Percentiles rank a stretch among this genome's conserved stretches.
Evolutionary conservation across 2,329 filamentous ascomycete genomes (phyloP).

Genomic region (Didymella keratinophila): DNA sequence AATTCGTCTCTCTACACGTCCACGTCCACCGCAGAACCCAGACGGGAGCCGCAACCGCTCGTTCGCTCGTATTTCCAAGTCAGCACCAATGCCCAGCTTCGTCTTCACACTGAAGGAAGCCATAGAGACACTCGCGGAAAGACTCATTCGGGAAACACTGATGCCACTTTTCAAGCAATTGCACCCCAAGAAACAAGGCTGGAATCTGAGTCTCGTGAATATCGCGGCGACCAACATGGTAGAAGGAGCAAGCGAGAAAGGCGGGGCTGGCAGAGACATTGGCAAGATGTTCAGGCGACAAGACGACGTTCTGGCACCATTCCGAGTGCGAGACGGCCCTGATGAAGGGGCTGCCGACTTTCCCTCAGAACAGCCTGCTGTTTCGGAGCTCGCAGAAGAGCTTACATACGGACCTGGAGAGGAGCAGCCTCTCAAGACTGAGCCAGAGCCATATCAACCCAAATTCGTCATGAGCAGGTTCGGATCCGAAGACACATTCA

Average conservation of each 20-base stretch:
- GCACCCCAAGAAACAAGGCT: constrained; percentile 72
- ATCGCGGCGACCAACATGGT: constrained; percentile 87
- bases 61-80: constrained; percentile 78
- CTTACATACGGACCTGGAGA: not conserved
- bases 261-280: constrained; percentile 73
- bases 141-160: constrained; percentile 73
- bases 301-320: constrained; percentile 68
- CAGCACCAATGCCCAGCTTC: constrained; percentile 74
- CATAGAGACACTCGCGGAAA: constrained; percentile 68
- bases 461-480: constrained; percentile 7
- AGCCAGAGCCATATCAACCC: not conserved
- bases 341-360: not conserved
- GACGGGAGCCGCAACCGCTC: constrained; percentile 65
- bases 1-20: constrained; percentile 79
- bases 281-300: constrained; percentile 81
- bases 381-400: constrained; percentile 2
- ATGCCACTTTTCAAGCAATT: constrained; percentile 77
- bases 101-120: constrained; percentile 70
- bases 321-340: constrained; percentile 1
- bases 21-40: constrained; percentile 61
- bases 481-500: constrained; percentile 47
- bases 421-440: constrained; percentile 18
- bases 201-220: constrained; percentile 86
- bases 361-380: constrained; percentile 47
- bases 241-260: constrained; percentile 55